Evolutionary conservation across 1,139 yeast species (phyloP).

Genomic region (Saccharomyces hybrid): DNA sequence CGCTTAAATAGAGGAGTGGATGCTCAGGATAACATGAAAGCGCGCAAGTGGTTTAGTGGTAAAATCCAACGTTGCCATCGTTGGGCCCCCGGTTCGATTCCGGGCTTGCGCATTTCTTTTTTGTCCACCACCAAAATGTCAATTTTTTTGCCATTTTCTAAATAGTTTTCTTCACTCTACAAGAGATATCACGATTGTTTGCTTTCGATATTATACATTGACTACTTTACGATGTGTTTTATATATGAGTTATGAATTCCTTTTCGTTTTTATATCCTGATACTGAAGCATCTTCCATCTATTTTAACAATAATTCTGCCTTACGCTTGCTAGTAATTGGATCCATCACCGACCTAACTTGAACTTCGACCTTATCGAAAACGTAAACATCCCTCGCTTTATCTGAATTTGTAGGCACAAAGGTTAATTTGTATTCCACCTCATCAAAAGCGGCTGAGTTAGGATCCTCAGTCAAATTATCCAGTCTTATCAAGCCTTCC

Average conservation of each 20-base stretch:
- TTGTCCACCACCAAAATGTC: background rate
- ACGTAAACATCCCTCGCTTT: slow-evolving; percentile 50
- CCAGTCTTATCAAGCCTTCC: slow-evolving; percentile 83
- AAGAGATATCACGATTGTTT: background rate
- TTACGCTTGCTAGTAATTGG: slow-evolving; percentile 88
- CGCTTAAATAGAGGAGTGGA: too few relatives aligned
- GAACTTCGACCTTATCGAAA: slow-evolving; percentile 79
- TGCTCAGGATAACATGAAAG: too few relatives aligned
- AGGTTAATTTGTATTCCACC: slow-evolving; percentile 61
- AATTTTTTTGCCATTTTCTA: background rate
- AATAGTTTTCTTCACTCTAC: background rate
- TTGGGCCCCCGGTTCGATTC: slow-evolving; percentile 10
- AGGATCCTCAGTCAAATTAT: slow-evolving; percentile 59
- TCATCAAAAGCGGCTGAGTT: slow-evolving; percentile 66
- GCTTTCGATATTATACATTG: background rate
- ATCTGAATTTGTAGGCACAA: slow-evolving; percentile 42
- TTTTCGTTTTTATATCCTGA: background rate
- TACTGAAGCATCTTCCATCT: slow-evolving; percentile 7
- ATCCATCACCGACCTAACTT: slow-evolving; percentile 74
- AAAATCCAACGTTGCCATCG: slow-evolving; percentile 10
- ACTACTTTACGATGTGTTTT: background rate
- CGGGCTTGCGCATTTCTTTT: slow-evolving; percentile 8
- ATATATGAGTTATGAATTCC: background rate
- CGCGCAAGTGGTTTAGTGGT: slow-evolving; percentile 10
- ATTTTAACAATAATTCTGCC: slow-evolving; percentile 63